phyloP scores from a whole-genome alignment of 2,329 filamentous ascomycete genomes.

The Fusarium metavorans region DNA sequence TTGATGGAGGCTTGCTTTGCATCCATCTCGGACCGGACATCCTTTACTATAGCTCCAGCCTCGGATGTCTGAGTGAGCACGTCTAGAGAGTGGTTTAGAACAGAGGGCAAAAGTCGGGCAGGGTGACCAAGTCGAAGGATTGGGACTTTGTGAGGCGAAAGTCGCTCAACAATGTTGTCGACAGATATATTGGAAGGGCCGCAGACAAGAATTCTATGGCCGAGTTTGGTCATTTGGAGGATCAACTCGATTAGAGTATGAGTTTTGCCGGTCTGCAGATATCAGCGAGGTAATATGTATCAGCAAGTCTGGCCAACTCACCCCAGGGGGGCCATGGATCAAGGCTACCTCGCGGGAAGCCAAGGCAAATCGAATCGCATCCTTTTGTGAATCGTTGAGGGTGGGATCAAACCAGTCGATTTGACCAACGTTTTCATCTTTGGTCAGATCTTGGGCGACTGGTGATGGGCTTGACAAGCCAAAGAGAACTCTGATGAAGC shows the following conservation, averaged over 20 bases:
- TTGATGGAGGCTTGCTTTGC: conserved; percentile 88
- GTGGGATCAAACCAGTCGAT: conserved; percentile 72
- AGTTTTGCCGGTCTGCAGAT: conserved; percentile 84
- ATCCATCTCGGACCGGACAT: conserved; percentile 94
- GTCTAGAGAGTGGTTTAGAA: conserved; percentile 90
- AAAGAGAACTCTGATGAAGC: conserved; percentile 72
- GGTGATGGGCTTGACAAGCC: conserved; percentile 66
- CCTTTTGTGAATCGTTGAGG: conserved; percentile 75
- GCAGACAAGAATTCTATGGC: conserved; percentile 87
- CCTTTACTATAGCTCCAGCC: conserved; percentile 87
- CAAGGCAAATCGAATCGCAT: conserved; percentile 83
- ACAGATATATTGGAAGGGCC: conserved; percentile 97
- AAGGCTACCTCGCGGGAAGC: conserved; percentile 84
- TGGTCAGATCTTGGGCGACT: conserved; percentile 55
- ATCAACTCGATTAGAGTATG: conserved; percentile 97
- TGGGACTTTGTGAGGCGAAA: conserved; percentile 85
- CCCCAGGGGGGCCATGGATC: conserved; percentile 93
- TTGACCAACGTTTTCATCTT: conserved; percentile 58
- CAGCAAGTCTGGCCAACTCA: conserved; percentile 50
- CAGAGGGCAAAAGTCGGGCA: conserved; percentile 87
- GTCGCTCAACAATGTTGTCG: conserved; percentile 96
- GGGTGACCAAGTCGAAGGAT: conserved; percentile 94
- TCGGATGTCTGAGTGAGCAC: conserved; percentile 91
- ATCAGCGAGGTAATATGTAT: conserved; percentile 8
- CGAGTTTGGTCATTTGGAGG: conserved; percentile 83